Base-by-base conservation (phyloP, 108 stramenopile genomes). In the Fragilaria crotonensis region DNA sequence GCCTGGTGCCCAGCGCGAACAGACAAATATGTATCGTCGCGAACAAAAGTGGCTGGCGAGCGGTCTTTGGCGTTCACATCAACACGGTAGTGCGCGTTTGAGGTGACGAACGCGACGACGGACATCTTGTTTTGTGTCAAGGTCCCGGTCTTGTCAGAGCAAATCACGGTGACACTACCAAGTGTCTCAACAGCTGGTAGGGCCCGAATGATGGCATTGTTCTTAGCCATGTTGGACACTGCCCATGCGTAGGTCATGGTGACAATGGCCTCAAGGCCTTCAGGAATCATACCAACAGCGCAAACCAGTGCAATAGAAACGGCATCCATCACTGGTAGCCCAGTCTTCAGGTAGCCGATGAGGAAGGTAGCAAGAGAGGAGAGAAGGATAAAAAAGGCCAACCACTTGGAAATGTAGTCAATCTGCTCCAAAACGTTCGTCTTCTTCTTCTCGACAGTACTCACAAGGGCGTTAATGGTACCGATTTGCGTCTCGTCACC, bases 141-240 rank as follows among this genome's bases (percentile, higher is more conserved):
- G 21, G 98, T 99, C 30, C 98, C 98, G 5, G 98, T 99, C 87
- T 99, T 99, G 78, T 99, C 98, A 30, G 89, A 87, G 87, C 95
- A 95, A 49, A 98, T 94, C 31, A 89, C 85, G 9, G 93, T 91
- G 7, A 92, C 93, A 61, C 87, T 90, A 62, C 98, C 98, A 59
- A 99, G 87, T 25, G 98, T 97, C 79, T 99, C 96, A 26, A 96
- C 96, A 4, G 98, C 88, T 51, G 96, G 91, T 49, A 95, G 84
- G 30, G 81, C 76, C 62, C 95, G 92, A 26, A 92, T 72, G 54
- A 96, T 85, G 47, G 95, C 94, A 64, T 97, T 95, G 28, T 75
- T 63, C 51, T 76, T 75, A 60, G 87, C 85, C 92, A 93, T 94
- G 57, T 83, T 86, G 33, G 71, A 74, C 29, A 93, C 93, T 54